Percentiles rank a stretch among this genome's conserved stretches.
Evolutionary conservation across 2,329 filamentous ascomycete genomes (phyloP).

Genomic region (Botrytis paeoniae): DNA sequence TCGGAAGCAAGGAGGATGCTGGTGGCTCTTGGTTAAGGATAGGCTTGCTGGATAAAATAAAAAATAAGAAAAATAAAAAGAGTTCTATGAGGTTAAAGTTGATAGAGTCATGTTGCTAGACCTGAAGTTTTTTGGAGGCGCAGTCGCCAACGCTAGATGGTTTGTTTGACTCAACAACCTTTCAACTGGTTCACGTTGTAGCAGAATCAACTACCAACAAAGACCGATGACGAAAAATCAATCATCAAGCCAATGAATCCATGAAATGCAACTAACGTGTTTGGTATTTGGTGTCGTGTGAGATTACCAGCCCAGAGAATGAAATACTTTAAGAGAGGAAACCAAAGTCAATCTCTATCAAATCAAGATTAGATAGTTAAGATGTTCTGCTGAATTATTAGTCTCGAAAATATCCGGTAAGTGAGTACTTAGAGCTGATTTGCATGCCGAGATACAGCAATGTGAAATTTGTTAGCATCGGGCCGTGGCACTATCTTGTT

Average conservation of each 20-base stretch:
- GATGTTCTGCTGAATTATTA: not conserved
- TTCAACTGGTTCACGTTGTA: not conserved
- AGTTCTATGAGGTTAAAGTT: not conserved
- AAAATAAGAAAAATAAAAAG: too few species aligned
- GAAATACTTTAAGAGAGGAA: not conserved
- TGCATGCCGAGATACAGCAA: not conserved
- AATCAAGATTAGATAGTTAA: not conserved
- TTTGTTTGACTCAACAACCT: not conserved
- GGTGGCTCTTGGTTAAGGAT: not conserved
- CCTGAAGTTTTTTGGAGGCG: not conserved
- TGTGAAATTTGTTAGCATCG: not conserved
- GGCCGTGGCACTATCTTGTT: not conserved
- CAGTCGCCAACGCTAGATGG: not conserved
- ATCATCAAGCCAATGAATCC: not conserved
- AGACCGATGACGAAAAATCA: not conserved
- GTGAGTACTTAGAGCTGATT: not conserved
- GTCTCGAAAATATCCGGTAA: not conserved
- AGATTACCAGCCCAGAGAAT: not conserved
- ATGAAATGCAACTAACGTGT: not conserved
- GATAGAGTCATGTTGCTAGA: not conserved
- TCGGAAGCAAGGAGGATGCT: not conserved
- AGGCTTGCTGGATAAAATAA: not conserved
- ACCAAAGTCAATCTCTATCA: not conserved
- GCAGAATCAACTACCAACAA: not conserved
- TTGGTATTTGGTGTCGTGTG: not conserved